Conservation (phyloP, 1,284 basidiomycete genomes). For the Ganoderma sp. region DNA sequence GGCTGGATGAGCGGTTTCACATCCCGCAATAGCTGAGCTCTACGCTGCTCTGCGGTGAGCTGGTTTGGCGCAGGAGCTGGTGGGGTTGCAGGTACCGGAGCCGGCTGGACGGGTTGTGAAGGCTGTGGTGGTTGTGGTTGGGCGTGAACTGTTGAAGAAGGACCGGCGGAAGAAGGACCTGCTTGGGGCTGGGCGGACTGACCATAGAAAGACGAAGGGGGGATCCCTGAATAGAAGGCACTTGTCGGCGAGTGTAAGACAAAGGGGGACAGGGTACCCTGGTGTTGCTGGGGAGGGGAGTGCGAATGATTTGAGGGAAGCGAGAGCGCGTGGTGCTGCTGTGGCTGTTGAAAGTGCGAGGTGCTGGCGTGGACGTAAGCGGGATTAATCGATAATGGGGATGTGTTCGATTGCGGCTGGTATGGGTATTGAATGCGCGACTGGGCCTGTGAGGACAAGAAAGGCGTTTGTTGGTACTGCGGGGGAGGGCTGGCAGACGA, state of each 20-base stretch:
- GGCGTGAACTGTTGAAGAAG: constrained; percentile 22
- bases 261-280: constrained; percentile 70
- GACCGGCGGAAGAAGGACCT: constrained; percentile 28
- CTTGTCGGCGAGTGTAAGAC: constrained; percentile 61
- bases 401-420: constrained; percentile 46
- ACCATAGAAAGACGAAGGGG: constrained; percentile 48
- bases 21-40: constrained; percentile 54
- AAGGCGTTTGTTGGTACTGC: constrained; percentile 45
- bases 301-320: constrained; percentile 36
- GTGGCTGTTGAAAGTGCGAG: constrained; percentile 44
- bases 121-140: constrained; percentile 1
- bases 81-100: constrained; percentile 24
- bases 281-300: constrained; percentile 42
- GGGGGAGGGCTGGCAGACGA: constrained; percentile 40
- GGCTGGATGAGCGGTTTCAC: constrained; percentile 60
- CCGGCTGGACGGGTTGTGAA: not conserved
- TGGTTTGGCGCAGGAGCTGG: constrained; percentile 36
- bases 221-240: constrained; percentile 46
- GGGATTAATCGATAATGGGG: constrained; percentile 44
- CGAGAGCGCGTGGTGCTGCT: constrained; percentile 41
- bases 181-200: constrained; percentile 32
- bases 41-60: constrained; percentile 39
- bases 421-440: constrained; percentile 46
- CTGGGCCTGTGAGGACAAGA: constrained; percentile 41
- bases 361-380: constrained; percentile 41